phyloP scores from a whole-genome alignment of 2,329 filamentous ascomycete genomes.

The Pseudogymnoascus sp. region DNA sequence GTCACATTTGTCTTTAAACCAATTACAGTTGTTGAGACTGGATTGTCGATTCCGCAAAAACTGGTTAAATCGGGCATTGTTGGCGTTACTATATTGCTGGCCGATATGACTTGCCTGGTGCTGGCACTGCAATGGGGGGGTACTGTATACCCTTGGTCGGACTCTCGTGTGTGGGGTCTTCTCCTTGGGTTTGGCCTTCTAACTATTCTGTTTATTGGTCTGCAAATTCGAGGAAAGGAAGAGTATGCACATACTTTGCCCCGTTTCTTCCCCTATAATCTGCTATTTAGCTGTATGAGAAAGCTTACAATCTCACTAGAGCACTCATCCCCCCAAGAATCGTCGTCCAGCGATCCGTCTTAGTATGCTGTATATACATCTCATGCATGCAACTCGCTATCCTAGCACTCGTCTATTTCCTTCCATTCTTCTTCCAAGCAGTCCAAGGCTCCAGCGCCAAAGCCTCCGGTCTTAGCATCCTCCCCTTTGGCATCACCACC shows the following conservation, averaged over 20 bases:
- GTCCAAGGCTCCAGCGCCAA: constrained; percentile 32
- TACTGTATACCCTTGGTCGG: constrained; percentile 35
- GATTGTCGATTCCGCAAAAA: background rate
- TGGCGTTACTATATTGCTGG: constrained; percentile 28
- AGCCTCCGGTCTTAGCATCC: constrained; percentile 31
- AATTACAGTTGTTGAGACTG: background rate
- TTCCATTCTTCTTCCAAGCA: constrained; percentile 39
- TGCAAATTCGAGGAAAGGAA: background rate
- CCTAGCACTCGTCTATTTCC: constrained; percentile 30
- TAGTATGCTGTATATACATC: constrained; percentile 24
- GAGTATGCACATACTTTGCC: background rate
- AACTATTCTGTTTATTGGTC: constrained; percentile 14
- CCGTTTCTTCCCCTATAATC: background rate
- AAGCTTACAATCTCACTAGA: constrained; percentile 13
- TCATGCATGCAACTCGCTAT: constrained; percentile 27
- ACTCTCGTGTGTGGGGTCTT: constrained; percentile 27
- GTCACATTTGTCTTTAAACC: background rate
- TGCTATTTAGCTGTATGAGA: background rate
- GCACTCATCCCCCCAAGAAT: constrained; percentile 31
- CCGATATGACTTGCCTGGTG: background rate
- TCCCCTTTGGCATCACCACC: constrained; percentile 27
- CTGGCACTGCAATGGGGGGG: constrained; percentile 31
- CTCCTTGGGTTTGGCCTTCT: constrained; percentile 24
- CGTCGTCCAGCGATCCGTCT: constrained; percentile 28
- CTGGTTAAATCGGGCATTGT: background rate